Evolutionary conservation across 495 filamentous ascomycete genomes (phyloP).

Genomic region (Hyphodiscus hymeniophilus): DNA sequence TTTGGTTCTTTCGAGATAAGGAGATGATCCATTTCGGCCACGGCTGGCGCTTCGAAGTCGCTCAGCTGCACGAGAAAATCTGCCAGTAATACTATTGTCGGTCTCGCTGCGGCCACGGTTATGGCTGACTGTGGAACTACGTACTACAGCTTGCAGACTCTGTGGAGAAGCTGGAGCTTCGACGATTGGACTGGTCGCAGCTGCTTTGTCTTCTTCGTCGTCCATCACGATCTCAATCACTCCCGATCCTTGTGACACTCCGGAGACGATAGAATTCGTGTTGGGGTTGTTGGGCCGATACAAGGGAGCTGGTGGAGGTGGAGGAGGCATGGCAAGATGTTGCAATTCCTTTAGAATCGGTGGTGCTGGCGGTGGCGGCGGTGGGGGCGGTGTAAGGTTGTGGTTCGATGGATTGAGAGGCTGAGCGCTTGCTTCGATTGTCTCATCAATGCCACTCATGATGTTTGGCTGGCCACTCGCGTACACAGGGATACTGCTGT

Average conservation of each 20-base stretch:
- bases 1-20: conserved; percentile 13
- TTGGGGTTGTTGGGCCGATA: conserved; percentile 42
- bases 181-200: conserved; percentile 10
- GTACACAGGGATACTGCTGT: conserved; percentile 15
- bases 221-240: conserved; percentile 71
- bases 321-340: conserved; percentile 63
- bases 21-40: conserved; percentile 30
- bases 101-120: conserved; percentile 57
- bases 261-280: conserved; percentile 39
- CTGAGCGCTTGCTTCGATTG: conserved; percentile 40
- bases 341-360: conserved; percentile 76
- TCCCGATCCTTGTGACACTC: conserved; percentile 37
- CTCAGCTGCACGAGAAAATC: conserved; percentile 57
- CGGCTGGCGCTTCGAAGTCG: conserved; percentile 63
- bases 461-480: conserved; percentile 12
- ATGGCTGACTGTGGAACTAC: conserved; percentile 44
- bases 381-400: conserved; percentile 40
- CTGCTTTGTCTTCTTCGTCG: conserved; percentile 40
- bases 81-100: conserved; percentile 53
- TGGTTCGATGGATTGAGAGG: conserved; percentile 25
- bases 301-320: conserved; percentile 60
- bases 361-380: conserved; percentile 40
- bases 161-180: conserved; percentile 14
- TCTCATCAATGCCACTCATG: conserved; percentile 56
- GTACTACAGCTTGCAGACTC: conserved; percentile 2